These are phyloP conservation scores for Hawksworthiomyces lignivorus DNA, from an alignment of 2,329 filamentous ascomycete genomes.

Conservation along the genomic window DNA sequence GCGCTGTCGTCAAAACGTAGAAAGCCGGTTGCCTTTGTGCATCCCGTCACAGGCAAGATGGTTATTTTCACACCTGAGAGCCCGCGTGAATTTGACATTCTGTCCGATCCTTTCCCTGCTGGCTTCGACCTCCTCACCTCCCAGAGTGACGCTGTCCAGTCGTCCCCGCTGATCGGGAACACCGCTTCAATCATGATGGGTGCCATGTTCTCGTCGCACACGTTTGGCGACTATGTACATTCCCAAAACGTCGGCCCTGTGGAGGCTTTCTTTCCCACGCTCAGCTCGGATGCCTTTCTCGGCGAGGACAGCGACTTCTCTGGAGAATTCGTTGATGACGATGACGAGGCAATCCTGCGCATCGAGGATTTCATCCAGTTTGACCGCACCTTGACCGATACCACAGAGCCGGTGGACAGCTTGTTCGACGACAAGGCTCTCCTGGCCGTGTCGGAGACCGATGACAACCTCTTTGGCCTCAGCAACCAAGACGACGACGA, in stretches of 20 bases:
- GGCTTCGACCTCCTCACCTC: conserved; percentile 21
- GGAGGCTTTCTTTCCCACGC: conserved; percentile 64
- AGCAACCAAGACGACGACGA: conserved; percentile 44
- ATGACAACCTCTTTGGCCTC: conserved; percentile 4
- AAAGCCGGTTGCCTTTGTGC: conserved; percentile 52
- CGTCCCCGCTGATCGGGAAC: conserved; percentile 41
- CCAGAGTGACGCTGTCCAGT: conserved; percentile 30
- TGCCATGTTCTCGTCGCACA: conserved; percentile 54
- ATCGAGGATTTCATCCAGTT: conserved; percentile 69
- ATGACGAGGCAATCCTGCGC: conserved; percentile 56
- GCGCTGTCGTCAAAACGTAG: conserved; percentile 45
- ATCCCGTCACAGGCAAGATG: conserved; percentile 51
- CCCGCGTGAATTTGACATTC: conserved; percentile 1
- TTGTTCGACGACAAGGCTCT: conserved; percentile 5
- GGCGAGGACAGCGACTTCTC: conserved; percentile 45
- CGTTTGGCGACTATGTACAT: conserved; percentile 49
- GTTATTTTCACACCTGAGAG: conserved; percentile 54
- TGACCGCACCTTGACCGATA: conserved; percentile 36
- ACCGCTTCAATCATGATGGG: conserved; percentile 73
- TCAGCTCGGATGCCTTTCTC: conserved; percentile 51
- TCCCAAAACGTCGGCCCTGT: conserved; percentile 63
- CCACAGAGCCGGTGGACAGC: conserved; percentile 2
- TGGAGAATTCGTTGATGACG: conserved; percentile 51
- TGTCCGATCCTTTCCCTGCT: not conserved
- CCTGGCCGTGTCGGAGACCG: not conserved